Evolutionary conservation across 2,329 filamentous ascomycete genomes (phyloP), one percentile per base, ranked within the genome.

Genomic region (Erysiphe pulchra): DNA sequence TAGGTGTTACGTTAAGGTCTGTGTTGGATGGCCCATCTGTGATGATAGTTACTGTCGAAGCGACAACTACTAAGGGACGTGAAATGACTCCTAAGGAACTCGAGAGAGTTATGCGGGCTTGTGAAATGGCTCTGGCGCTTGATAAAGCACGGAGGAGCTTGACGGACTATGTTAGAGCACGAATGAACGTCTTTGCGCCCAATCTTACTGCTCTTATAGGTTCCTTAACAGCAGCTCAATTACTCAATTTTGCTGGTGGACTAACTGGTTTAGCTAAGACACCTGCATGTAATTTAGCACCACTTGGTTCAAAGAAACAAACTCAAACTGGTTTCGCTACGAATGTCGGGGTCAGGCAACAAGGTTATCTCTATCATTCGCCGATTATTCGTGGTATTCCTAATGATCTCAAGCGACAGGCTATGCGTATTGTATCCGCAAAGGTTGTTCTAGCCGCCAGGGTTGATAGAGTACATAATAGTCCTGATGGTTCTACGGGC

Each of bases 1-100:
- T 92, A 6, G 76, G 78, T 14, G 69, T 73, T 47, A 75, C 82
- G 0, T 69, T 98, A 36, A 80, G 79, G 56, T 74, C 77, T 1
- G 77, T 95, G 1, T 67, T 98, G 13, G 84, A 93, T 58, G 83
- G 84, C 0, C 84, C 90, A 1, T 82, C 83, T 0, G 65, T 95
- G 55, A 94, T 98, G 86, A 83, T 92, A 49, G 86, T 98, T 45
- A 87, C 84, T 0, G 80, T 95, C 11, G 90, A 95, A 63, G 87
- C 85, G 30, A 92, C 86, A 5, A 90, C 81, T 2, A 90, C 85
- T 12, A 77, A 82, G 54, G 87, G 87, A 4, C 74, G 75, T 31
- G 73, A 83, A 43, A 75, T 98, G 62, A 72, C 71, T 3, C 67
- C 75, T n/a, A 65, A 73, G 5, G 84, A 93, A 59, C 68, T 95